phyloP scores from a whole-genome alignment of 2,329 filamentous ascomycete genomes.

The Xylariaceae sp. region DNA sequence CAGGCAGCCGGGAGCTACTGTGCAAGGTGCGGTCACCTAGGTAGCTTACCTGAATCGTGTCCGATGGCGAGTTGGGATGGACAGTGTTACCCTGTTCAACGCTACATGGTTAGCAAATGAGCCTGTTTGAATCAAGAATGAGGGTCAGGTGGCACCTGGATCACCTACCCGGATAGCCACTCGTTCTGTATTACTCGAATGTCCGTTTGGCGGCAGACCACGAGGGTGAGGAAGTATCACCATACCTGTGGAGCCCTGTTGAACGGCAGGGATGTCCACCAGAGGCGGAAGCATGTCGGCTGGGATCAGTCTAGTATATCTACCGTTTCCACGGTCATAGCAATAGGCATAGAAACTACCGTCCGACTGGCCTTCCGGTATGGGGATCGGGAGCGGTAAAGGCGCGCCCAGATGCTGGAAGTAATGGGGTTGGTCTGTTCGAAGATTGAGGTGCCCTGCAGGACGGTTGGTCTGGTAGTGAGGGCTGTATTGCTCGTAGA shows the following conservation, averaged over 20 bases:
- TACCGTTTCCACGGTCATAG: conserved; percentile 47
- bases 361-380: conserved; percentile 26
- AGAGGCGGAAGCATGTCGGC: conserved; percentile 48
- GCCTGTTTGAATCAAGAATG: background rate
- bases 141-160: background rate
- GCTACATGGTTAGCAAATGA: conserved; percentile 11
- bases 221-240: conserved; percentile 41
- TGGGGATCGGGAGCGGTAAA: conserved; percentile 9
- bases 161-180: conserved; percentile 37
- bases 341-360: conserved; percentile 44
- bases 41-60: conserved; percentile 31
- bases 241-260: conserved; percentile 38
- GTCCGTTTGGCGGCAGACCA: conserved; percentile 34
- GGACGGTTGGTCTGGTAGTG: too few relatives aligned
- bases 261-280: conserved; percentile 38
- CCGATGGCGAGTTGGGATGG: conserved; percentile 22
- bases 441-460: conserved; percentile 12
- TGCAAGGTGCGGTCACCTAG: conserved; percentile 12
- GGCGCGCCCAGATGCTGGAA: conserved; percentile 6
- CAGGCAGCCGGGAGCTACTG: conserved; percentile 9
- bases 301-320: conserved; percentile 49
- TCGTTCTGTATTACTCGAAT: conserved; percentile 34
- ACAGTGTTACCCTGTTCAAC: conserved; percentile 20
- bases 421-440: conserved; percentile 16
- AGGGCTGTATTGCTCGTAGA: too few relatives aligned